Conservation (phyloP, 768 basidiomycete species). For the Phaeolepiota aurea region DNA sequence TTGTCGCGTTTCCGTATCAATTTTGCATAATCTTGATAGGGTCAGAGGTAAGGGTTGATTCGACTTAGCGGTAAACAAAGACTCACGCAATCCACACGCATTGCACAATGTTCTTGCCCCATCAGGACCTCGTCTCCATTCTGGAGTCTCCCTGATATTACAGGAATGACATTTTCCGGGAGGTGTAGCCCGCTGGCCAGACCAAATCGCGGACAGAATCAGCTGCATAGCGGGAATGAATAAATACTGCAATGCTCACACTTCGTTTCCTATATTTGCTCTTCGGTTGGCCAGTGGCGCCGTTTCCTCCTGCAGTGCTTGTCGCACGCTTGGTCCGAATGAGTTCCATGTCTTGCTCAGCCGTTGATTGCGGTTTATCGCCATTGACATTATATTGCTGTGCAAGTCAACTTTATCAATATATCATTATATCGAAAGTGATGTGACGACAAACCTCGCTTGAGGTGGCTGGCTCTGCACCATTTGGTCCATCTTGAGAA, state of each 20-base stretch:
- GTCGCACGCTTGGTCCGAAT: conserved; percentile 79
- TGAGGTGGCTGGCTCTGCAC: conserved; percentile 15
- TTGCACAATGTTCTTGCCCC: conserved; percentile 81
- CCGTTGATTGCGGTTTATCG: conserved; percentile 46
- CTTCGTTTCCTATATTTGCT: conserved; percentile 82
- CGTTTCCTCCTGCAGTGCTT: conserved; percentile 48
- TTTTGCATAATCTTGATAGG: conserved; percentile 70
- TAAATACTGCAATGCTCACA: conserved; percentile 38
- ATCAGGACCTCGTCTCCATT: conserved; percentile 81
- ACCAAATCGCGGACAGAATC: conserved; percentile 21
- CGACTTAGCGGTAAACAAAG: conserved; percentile 5
- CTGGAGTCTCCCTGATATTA: conserved; percentile 82
- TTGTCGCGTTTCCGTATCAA: conserved; percentile 76
- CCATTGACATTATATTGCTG: conserved; percentile 2
- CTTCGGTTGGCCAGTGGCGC: conserved; percentile 48
- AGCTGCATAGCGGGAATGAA: conserved; percentile 3
- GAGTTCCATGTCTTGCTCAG: conserved; percentile 80
- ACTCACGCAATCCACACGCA: conserved; percentile 79
- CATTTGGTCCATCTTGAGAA: conserved; percentile 32
- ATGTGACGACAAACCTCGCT: conserved; percentile 21
- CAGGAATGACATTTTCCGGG: conserved; percentile 86
- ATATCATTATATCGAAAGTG: background rate
- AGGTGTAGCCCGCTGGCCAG: conserved; percentile 67
- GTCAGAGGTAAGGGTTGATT: conserved; percentile 3
- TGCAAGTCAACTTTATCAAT: too few relatives aligned